Conservation (phyloP, 2,329 filamentous ascomycete species). For the Cladosporium sp. region DNA sequence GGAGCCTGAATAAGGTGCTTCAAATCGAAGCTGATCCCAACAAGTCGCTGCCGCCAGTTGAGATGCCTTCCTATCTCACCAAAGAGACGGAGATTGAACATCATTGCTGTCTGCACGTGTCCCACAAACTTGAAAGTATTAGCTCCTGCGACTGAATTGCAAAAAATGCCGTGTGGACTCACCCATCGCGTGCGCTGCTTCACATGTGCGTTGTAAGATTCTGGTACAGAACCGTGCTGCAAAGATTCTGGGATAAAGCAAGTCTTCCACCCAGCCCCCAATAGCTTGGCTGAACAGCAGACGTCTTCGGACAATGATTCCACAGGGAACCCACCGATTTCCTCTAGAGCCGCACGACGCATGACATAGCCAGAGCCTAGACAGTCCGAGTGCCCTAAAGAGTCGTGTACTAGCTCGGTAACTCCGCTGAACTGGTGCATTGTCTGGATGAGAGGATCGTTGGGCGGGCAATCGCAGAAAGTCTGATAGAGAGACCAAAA, state of each 20-base stretch:
- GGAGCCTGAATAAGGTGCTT: slow-evolving; percentile 12
- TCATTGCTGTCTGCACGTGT: slow-evolving; percentile 13
- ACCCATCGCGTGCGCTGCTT: slow-evolving; percentile 53
- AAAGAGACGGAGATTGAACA: slow-evolving; percentile 13
- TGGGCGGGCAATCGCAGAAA: slow-evolving; percentile 56
- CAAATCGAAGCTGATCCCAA: slow-evolving; percentile 12
- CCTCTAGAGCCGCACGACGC: slow-evolving; percentile 53
- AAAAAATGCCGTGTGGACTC: background rate
- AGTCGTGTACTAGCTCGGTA: slow-evolving; percentile 42
- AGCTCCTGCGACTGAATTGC: background rate
- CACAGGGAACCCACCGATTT: slow-evolving; percentile 57
- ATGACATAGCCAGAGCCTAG: slow-evolving; percentile 57
- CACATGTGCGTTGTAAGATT: slow-evolving; percentile 49
- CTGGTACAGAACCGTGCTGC: slow-evolving; percentile 55
- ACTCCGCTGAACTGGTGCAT: slow-evolving; percentile 54
- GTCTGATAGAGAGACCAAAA: slow-evolving; percentile 34
- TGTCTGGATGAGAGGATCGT: slow-evolving; percentile 53
- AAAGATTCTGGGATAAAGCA: slow-evolving; percentile 55
- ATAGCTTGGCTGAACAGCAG: slow-evolving; percentile 52
- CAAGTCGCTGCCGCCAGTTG: slow-evolving; percentile 11
- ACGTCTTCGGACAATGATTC: slow-evolving; percentile 57
- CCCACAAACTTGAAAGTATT: slow-evolving; percentile 9
- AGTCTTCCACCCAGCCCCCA: slow-evolving; percentile 57
- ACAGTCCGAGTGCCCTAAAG: slow-evolving; percentile 52
- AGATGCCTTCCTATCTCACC: slow-evolving; percentile 10